phyloP scores from a whole-genome alignment of 2,329 filamentous ascomycete genomes.

The Mollisiaceae sp. region DNA sequence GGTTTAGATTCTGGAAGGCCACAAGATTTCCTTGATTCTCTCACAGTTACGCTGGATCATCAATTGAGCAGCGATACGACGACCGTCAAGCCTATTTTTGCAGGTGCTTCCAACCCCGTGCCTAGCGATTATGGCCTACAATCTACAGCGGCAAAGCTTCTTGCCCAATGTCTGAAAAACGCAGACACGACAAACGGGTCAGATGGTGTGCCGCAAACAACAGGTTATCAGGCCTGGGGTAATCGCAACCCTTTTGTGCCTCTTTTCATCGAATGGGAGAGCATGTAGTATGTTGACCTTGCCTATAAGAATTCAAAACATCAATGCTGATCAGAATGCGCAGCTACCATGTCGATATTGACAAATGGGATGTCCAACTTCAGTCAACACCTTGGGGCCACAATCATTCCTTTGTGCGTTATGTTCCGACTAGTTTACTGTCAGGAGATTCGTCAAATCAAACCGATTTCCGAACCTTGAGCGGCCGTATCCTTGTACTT shows the following conservation, averaged over 20 bases:
- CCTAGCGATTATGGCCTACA: no score
- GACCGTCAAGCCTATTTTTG: no score
- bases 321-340: no score
- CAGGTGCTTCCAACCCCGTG: no score
- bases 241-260: slow-evolving; percentile 20
- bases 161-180: no score
- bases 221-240: slow-evolving; percentile 14
- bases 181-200: no score
- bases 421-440: slow-evolving; percentile 11
- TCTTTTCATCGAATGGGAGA: slow-evolving; percentile 24
- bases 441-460: not conserved
- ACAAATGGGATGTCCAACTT: slow-evolving; percentile 10
- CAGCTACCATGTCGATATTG: slow-evolving; percentile 14
- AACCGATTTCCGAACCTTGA: slow-evolving; percentile 39
- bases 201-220: no score
- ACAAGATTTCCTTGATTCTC: slow-evolving; percentile 16
- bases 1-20: slow-evolving; percentile 23
- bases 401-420: slow-evolving; percentile 16
- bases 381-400: slow-evolving; percentile 8
- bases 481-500: slow-evolving; percentile 47
- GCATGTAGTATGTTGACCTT: not conserved
- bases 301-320: no score
- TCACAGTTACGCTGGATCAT: slow-evolving; percentile 5
- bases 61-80: no score
- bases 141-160: no score